Conservation (phyloP, 352 stramenopile genomes). For the Globisporangium radiosum region DNA sequence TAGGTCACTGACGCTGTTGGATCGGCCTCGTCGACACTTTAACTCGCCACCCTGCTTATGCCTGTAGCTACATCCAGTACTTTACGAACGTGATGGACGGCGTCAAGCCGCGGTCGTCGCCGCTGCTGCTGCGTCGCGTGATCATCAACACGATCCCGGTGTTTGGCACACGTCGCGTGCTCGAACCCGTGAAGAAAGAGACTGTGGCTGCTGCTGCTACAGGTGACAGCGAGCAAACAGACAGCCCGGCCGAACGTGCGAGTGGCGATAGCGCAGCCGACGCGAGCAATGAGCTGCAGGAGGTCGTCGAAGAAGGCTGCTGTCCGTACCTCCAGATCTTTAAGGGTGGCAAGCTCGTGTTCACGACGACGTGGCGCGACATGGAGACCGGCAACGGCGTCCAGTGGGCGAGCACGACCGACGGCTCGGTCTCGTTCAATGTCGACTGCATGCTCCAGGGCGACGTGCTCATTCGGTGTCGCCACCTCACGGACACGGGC, state of each 20-base stretch:
- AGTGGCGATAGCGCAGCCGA: not conserved
- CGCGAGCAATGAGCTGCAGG: constrained; percentile 37
- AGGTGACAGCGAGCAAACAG: constrained; percentile 13
- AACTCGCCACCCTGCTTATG: too few relatives aligned
- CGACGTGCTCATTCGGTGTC: constrained; percentile 94
- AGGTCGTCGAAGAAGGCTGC: constrained; percentile 86
- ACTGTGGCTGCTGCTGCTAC: constrained; percentile 13
- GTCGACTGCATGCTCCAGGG: constrained; percentile 96
- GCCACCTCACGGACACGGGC: constrained; percentile 88
- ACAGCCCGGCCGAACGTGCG: not conserved
- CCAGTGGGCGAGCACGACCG: constrained; percentile 85
- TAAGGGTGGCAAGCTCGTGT: constrained; percentile 94
- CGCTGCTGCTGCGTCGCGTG: constrained; percentile 91
- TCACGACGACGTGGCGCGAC: constrained; percentile 89
- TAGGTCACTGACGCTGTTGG: constrained; percentile 1
- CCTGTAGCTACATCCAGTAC: constrained; percentile 91
- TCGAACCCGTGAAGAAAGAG: constrained; percentile 51
- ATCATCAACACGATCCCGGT: constrained; percentile 94
- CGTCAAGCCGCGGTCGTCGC: constrained; percentile 91
- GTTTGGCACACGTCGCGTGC: constrained; percentile 62
- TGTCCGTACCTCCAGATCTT: constrained; percentile 98
- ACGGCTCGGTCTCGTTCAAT: constrained; percentile 91
- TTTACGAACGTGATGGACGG: constrained; percentile 98
- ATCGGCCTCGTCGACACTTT: not conserved
- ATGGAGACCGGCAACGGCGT: constrained; percentile 84